Conservation (phyloP, 2,329 filamentous ascomycete species). For the Aspergillus calidoustus region DNA sequence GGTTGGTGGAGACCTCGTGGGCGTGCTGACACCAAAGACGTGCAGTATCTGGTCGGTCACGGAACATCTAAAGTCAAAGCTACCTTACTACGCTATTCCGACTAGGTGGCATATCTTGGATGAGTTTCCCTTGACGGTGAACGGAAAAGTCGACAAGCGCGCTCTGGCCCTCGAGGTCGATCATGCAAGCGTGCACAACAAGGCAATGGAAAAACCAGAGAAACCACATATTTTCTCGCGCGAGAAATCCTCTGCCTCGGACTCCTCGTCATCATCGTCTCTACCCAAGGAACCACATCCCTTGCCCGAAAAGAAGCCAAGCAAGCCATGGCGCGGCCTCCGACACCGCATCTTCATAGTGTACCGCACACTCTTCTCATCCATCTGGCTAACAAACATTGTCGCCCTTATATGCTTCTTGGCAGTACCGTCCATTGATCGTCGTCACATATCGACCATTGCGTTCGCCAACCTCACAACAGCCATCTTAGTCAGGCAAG, state of each 20-base stretch:
- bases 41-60: background rate
- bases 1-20: slow-evolving; percentile 11
- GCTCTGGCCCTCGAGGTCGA: background rate
- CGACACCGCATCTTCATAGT: slow-evolving; percentile 40
- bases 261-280: background rate
- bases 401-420: slow-evolving; percentile 25
- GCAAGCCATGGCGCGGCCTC: slow-evolving; percentile 26
- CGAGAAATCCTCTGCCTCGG: background rate
- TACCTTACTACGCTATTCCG: slow-evolving; percentile 19
- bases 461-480: slow-evolving; percentile 42
- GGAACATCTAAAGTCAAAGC: background rate
- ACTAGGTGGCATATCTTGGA: slow-evolving; percentile 4
- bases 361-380: slow-evolving; percentile 62
- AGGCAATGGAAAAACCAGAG: background rate
- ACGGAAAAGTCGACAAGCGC: slow-evolving; percentile 18
- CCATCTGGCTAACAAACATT: slow-evolving; percentile 57
- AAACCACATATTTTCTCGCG: background rate
- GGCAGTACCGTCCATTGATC: background rate
- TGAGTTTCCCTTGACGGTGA: slow-evolving; percentile 12
- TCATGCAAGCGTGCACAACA: background rate
- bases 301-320: slow-evolving; percentile 9
- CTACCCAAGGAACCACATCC: slow-evolving; percentile 4
- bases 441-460: slow-evolving; percentile 21
- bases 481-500: slow-evolving; percentile 43
- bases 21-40: slow-evolving; percentile 5